Percentiles rank a stretch among this genome's conserved stretches.
Evolutionary conservation across 176 grass and related monocot genomes (phyloP).

Genomic region (Puya raimondii): DNA sequence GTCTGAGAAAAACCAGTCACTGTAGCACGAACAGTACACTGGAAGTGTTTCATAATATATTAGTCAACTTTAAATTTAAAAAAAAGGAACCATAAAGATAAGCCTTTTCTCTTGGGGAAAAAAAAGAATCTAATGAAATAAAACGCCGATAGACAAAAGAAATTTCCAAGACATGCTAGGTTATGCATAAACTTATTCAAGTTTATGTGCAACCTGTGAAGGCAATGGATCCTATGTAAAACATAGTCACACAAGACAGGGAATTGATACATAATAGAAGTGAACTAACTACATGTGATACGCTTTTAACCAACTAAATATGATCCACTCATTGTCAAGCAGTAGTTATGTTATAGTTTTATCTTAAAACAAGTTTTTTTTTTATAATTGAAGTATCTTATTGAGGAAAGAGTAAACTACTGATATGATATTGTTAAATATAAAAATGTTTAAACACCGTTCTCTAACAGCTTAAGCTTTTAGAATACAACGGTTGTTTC

Average conservation of each 20-base stretch:
- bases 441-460: too few relatives aligned
- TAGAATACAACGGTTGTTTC: too few relatives aligned
- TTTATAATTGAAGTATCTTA: background rate
- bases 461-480: too few relatives aligned
- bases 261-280: too few relatives aligned
- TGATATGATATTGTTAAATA: too few relatives aligned
- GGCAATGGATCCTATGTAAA: background rate
- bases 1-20: conserved; percentile 39
- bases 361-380: too few relatives aligned
- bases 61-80: conserved; percentile 18
- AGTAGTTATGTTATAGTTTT: too few relatives aligned
- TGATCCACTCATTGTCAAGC: too few relatives aligned
- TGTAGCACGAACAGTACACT: conserved; percentile 73
- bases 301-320: too few relatives aligned
- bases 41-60: conserved; percentile 28
- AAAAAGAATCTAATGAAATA: conserved; percentile 9
- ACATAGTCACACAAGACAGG: too few relatives aligned
- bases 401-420: background rate
- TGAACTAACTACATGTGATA: too few relatives aligned
- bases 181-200: background rate
- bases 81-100: background rate
- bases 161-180: background rate
- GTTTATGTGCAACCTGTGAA: background rate
- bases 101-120: background rate
- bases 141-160: background rate